Conservation (phyloP, 495 filamentous ascomycete species). For the Talaromyces trachyspermus region DNA sequence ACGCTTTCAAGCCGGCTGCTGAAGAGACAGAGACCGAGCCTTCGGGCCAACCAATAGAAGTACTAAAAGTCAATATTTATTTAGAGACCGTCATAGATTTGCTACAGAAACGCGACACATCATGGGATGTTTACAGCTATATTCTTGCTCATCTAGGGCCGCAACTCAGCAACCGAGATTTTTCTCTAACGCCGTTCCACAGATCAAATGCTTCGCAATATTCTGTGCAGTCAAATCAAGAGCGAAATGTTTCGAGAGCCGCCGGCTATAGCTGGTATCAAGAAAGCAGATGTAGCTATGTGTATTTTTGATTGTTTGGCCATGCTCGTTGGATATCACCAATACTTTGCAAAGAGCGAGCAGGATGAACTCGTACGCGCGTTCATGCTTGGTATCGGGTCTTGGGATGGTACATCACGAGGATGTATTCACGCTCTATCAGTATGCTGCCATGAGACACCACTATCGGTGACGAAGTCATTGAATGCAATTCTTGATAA, state of each 20-base stretch:
- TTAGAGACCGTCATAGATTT: constrained; percentile 66
- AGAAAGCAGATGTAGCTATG: constrained; percentile 80
- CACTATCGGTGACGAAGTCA: constrained; percentile 70
- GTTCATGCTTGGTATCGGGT: constrained; percentile 74
- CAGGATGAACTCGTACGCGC: constrained; percentile 81
- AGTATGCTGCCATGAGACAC: constrained; percentile 89
- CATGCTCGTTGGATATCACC: constrained; percentile 81
- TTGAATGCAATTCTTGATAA: constrained; percentile 77
- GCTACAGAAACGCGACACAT: constrained; percentile 59
- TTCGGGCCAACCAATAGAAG: constrained; percentile 12
- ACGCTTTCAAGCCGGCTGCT: constrained; percentile 21
- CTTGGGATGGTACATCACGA: constrained; percentile 78
- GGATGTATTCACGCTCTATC: constrained; percentile 91
- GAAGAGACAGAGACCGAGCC: constrained; percentile 18
- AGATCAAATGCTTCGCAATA: constrained; percentile 71
- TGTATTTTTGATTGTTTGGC: constrained; percentile 79
- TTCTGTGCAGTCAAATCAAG: constrained; percentile 75
- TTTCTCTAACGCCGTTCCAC: constrained; percentile 60
- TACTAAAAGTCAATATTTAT: constrained; percentile 65
- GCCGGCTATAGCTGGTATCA: constrained; percentile 63
- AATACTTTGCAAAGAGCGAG: constrained; percentile 73
- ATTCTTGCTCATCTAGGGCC: constrained; percentile 78
- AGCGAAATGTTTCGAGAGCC: constrained; percentile 67
- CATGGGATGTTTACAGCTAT: constrained; percentile 95
- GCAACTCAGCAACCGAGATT: constrained; percentile 86